Conservation (phyloP, 2,329 filamentous ascomycete species). For the Xylariomycetidae sp. region DNA sequence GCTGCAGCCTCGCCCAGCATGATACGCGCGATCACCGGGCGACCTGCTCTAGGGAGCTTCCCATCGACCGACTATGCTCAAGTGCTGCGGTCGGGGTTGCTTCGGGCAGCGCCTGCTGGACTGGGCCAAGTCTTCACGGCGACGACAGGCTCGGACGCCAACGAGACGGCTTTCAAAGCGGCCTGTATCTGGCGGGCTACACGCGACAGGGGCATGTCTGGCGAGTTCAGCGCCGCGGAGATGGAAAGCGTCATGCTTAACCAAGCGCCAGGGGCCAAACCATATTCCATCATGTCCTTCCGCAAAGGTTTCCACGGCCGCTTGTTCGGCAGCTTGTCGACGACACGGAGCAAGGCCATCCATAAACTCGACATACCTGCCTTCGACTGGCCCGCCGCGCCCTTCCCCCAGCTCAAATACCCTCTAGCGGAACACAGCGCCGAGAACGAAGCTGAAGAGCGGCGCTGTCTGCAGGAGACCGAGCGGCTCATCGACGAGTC, state of each 20-base stretch:
- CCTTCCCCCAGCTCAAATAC: constrained; percentile 82
- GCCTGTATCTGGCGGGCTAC: constrained; percentile 90
- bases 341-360: constrained; percentile 86
- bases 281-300: constrained; percentile 84
- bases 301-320: constrained; percentile 85
- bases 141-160: constrained; percentile 84
- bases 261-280: constrained; percentile 66
- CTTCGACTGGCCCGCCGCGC: constrained; percentile 90
- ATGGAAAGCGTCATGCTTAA: constrained; percentile 73
- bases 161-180: constrained; percentile 91
- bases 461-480: constrained; percentile 74
- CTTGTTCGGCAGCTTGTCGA: constrained; percentile 80
- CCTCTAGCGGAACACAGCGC: constrained; percentile 72
- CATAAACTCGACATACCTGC: constrained; percentile 93
- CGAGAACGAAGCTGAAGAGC: constrained; percentile 78
- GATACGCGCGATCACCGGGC: constrained; percentile 76
- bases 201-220: constrained; percentile 66
- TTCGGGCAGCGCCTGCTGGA: constrained; percentile 76
- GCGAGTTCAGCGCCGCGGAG: constrained; percentile 76
- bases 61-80: constrained; percentile 78
- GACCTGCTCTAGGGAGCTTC: constrained; percentile 86
- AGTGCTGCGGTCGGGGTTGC: constrained; percentile 71
- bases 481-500: constrained; percentile 75
- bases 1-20: constrained; percentile 72
- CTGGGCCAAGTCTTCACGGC: constrained; percentile 86